These are phyloP conservation scores for Paecilomyces sp. DNA, from an alignment of 2,329 filamentous ascomycete species.

Conservation along the genomic window DNA sequence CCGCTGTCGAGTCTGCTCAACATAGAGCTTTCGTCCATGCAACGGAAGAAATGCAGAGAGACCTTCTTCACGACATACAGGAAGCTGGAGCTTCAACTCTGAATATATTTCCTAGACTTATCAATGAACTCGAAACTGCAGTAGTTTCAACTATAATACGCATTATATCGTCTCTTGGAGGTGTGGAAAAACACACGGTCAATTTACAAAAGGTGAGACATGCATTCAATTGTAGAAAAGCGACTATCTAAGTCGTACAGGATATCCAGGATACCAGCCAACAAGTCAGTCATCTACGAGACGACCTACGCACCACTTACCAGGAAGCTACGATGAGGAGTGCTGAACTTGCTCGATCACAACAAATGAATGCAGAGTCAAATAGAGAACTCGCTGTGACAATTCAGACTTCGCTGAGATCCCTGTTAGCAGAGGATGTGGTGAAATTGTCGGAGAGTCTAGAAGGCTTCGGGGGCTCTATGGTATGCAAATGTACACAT, in stretches of 20 bases:
- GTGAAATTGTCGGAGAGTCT: constrained; percentile 20
- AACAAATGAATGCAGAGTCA: constrained; percentile 18
- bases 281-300: constrained; percentile 16
- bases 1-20: constrained; percentile 20
- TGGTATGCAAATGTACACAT: constrained; percentile 19
- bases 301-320: constrained; percentile 17
- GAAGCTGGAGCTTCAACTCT: constrained; percentile 17
- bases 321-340: constrained; percentile 19
- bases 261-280: constrained; percentile 20
- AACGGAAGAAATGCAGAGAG: constrained; percentile 22
- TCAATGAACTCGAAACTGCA: constrained; percentile 16
- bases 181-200: constrained; percentile 10
- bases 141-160: constrained; percentile 14
- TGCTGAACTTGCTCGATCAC: constrained; percentile 17
- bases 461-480: constrained; percentile 22
- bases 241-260: constrained; percentile 13
- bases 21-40: constrained; percentile 26
- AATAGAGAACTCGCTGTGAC: constrained; percentile 21
- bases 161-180: constrained; percentile 12
- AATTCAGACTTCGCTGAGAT: constrained; percentile 25
- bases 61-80: constrained; percentile 24
- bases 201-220: constrained; percentile 15
- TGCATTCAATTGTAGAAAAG: not conserved
- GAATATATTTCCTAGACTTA: constrained; percentile 15
- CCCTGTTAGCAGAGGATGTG: constrained; percentile 23